Evolutionary conservation across 1,139 yeast genomes (phyloP), one percentile per base, ranked within the genome.

Genomic region (Zygosaccharomyces sapae): DNA sequence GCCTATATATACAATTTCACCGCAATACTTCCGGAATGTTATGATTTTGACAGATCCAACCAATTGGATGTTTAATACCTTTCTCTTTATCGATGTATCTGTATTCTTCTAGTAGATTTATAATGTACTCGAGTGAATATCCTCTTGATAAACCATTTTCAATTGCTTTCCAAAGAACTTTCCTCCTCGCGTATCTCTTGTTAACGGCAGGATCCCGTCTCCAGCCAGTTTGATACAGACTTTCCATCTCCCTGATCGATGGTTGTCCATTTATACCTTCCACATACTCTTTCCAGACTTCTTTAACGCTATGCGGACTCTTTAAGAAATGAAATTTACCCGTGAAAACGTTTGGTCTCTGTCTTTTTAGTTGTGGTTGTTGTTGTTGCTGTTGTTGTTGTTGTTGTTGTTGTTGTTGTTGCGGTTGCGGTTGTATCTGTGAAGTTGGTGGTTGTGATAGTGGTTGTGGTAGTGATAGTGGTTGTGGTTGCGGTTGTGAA

Each of bases 201-300:
- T 68, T 67, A 3, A 68, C 66, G 0, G 73, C 73, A 6, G 73
- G 68, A 39, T 68, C 72, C 13, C 70, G 57, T 54, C 75, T 63
- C 75, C 75, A 71, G 2, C 69, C 63, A 0, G 72, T 65, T 43
- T 66, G 69, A 49, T 68, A 70, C 45, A 63, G 60, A 4, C 55
- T 41, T 49, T 71, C 74, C 61, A 71, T 56, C 8, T 68, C 65
- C 46, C 65, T 63, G 22, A 70, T 64, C 3, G 73, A 67, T 1
- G 72, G 72, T 47, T 68, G 71, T 0, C 66, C 68, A 41, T 67
- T 59, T 5, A 66, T 45, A 0, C 74, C 73, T 19, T 63, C 61
- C 0, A 69, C 58, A 44, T 70, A 71, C 51, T 71, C 75, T 47
- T 66, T 61, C 75, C 75, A 71, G 8, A 70, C 62, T 47, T 70